phyloP scores from a whole-genome alignment of 768 basidiomycete species.

The Serpula lacrymans region DNA sequence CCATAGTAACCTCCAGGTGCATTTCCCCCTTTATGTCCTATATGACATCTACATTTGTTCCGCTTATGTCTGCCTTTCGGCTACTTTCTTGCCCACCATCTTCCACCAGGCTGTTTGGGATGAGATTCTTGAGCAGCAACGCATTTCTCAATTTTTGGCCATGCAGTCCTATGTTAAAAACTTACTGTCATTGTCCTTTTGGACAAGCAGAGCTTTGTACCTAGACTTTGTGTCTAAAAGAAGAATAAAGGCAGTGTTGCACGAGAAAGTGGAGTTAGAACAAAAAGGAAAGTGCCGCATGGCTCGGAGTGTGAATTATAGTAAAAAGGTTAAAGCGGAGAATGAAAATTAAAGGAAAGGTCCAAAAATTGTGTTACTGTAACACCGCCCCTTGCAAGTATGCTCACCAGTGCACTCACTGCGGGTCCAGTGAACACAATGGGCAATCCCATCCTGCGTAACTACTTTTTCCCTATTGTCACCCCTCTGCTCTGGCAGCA shows the following conservation, averaged over 20 bases:
- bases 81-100: background rate
- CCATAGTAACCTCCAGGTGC: background rate
- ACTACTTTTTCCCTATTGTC: constrained; percentile 16
- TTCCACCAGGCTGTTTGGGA: background rate
- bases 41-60: background rate
- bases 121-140: background rate
- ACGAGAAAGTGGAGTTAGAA: too few species aligned
- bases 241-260: too few species aligned
- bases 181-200: background rate
- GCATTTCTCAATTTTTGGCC: background rate
- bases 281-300: too few species aligned
- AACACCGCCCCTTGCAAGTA: background rate
- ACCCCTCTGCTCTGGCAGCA: constrained; percentile 19
- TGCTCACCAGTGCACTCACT: background rate
- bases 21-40: background rate
- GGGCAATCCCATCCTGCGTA: constrained; percentile 12
- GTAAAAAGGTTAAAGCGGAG: background rate
- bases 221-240: too few species aligned
- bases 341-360: background rate
- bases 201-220: background rate
- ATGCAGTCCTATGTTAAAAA: background rate
- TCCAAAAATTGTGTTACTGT: background rate
- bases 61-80: background rate
- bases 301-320: background rate
- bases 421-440: constrained; percentile 5